Evolutionary conservation across 2,329 filamentous ascomycete species (phyloP), one percentile per base, ranked within the genome.

Genomic region (Cadophora sp.): DNA sequence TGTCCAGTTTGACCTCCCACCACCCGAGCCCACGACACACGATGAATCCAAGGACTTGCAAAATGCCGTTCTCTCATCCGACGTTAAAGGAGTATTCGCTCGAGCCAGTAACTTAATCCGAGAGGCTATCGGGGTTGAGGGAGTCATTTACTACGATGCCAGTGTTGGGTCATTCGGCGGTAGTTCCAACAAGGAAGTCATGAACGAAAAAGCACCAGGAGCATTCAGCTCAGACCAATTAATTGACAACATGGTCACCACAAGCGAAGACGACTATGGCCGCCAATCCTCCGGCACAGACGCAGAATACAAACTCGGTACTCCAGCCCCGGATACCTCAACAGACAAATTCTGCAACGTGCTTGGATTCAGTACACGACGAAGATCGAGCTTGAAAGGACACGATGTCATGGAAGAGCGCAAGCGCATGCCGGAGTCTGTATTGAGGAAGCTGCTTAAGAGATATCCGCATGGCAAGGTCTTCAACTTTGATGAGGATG

Each of bases 381-480:
- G 62, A n/a, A 67, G 70, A 29, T 76, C 75, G 3, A 76, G 71
- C 60, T 53, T 78, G 27, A 71, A 72, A 24, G 72, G 72, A 9
- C 75, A 77, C 62, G 48, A 55, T 26, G 65, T 71, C 48, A 63
- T 66, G 22, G 67, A 74, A 22, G 71, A 73, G 50, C 73, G 71
- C 43, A 67, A 67, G 11, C 50, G 48, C 11, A 69, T 77, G 31
- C 72, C 76, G 3, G 75, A 77, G 60, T 60, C 53, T 14, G 66
- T 76, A 48, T 27, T 77, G 29, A 69, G 73, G 31, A 75, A 69
- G 55, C 64, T 78, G n/a, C 64, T 78, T 9, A 75, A 76, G 53
- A 63, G 73, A 55, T 78, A 77, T 66, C 76, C 76, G 12, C 75
- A 76, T 62, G 76, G 76, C 6, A 76, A 75, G 59, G 71, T 77